Evolutionary conservation across 768 basidiomycete genomes (phyloP).

Genomic region (Naganishia onofrii): DNA sequence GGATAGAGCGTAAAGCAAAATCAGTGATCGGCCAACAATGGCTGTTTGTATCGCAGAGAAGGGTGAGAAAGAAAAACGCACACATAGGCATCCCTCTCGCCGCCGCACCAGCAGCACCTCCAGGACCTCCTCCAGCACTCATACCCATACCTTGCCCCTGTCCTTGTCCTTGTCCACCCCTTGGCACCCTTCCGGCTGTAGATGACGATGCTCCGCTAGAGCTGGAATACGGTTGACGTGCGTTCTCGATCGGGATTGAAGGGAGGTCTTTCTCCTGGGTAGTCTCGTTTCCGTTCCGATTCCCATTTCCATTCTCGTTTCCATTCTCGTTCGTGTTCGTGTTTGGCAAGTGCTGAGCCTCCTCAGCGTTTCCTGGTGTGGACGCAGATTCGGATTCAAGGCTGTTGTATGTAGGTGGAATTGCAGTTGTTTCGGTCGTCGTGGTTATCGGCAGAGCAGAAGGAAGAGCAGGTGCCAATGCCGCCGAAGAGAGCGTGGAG

Average conservation of each 20-base stretch:
- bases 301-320: background rate
- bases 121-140: background rate
- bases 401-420: background rate
- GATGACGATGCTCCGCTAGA: background rate
- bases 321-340: too few species aligned
- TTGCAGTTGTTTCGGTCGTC: background rate
- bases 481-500: too few species aligned
- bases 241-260: slow-evolving; percentile 6
- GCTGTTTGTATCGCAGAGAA: too few species aligned
- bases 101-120: background rate
- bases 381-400: background rate
- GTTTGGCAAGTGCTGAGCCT: background rate
- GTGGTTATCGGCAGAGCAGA: background rate
- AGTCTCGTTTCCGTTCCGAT: too few species aligned
- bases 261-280: background rate
- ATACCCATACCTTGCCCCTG: background rate
- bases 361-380: too few species aligned
- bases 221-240: slow-evolving; percentile 7
- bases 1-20: too few species aligned
- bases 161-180: background rate
- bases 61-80: background rate
- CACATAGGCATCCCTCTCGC: slow-evolving; percentile 25
- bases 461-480: too few species aligned
- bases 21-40: too few species aligned
- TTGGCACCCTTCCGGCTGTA: too few species aligned